These are phyloP conservation scores for Dictyostelium citrinum DNA, from an alignment of 78 protist genomes.

Conservation along the genomic window DNA sequence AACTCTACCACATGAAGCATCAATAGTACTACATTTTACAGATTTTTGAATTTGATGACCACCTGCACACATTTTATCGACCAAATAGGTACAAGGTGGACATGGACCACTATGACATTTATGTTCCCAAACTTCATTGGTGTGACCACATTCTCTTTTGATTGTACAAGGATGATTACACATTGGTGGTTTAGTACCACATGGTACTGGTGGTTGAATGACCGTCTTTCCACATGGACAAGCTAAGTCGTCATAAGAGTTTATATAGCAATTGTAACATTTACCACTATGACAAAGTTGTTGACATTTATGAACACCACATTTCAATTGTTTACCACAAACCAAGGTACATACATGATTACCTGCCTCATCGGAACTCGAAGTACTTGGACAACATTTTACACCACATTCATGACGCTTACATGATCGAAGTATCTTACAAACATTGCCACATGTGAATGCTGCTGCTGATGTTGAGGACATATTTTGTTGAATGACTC, in stretches of 20 bases:
- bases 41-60: constrained; percentile 80
- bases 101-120: constrained; percentile 82
- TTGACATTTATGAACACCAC: constrained; percentile 80
- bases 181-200: constrained; percentile 79
- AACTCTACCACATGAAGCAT: constrained; percentile 78
- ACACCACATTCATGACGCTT: constrained; percentile 79
- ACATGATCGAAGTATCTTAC: constrained; percentile 48
- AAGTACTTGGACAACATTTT: constrained; percentile 77
- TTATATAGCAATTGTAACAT: constrained; percentile 62
- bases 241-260: constrained; percentile 35
- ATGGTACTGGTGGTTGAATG: constrained; percentile 75
- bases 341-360: constrained; percentile 76
- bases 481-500: constrained; percentile 31
- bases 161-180: constrained; percentile 71
- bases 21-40: constrained; percentile 70
- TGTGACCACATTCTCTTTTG: constrained; percentile 83
- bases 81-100: constrained; percentile 77
- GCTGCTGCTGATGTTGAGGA: background rate
- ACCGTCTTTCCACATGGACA: constrained; percentile 84
- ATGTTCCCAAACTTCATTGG: constrained; percentile 61
- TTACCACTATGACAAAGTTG: constrained; percentile 77
- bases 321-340: constrained; percentile 71
- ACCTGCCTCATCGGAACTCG: constrained; percentile 18
- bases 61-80: constrained; percentile 73
- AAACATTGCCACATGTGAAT: constrained; percentile 40